phyloP scores from a whole-genome alignment of 192 early-diverging fungal genomes.

The Backusella morwellensis region DNA sequence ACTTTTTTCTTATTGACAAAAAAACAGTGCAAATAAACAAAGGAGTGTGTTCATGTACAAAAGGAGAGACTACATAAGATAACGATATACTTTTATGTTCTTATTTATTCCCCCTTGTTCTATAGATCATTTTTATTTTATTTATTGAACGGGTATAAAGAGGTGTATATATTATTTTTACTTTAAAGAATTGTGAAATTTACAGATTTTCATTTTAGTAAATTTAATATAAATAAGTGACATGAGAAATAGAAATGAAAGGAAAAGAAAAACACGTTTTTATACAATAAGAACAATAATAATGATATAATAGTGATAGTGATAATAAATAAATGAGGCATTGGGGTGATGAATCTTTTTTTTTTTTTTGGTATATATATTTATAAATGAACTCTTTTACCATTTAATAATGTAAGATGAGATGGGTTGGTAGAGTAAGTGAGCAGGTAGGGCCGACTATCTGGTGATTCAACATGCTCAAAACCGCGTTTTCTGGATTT shows the following conservation, averaged over 20 bases:
- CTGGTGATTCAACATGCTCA: not conserved
- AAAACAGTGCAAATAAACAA: not conserved
- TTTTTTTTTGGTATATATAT: not conserved
- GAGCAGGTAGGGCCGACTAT: not conserved
- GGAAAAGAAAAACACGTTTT: not conserved
- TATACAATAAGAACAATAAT: conserved; percentile 3
- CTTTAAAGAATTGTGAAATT: not conserved
- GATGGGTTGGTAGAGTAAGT: not conserved
- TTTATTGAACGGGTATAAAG: too few relatives aligned
- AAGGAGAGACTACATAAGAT: not conserved
- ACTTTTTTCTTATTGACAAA: not conserved
- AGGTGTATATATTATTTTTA: not conserved
- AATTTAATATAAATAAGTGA: not conserved
- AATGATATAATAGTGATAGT: not conserved
- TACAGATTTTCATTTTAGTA: too few relatives aligned
- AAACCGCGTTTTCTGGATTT: not conserved
- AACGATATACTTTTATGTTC: not conserved
- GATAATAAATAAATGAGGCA: not conserved
- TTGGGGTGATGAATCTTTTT: not conserved
- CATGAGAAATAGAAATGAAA: not conserved
- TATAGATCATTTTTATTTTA: not conserved
- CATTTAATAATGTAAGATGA: not conserved
- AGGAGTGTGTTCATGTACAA: not conserved
- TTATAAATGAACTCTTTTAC: conserved; percentile 8
- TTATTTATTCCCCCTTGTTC: not conserved